phyloP scores from a whole-genome alignment of 2,329 filamentous ascomycete species.

The Thielaviopsis musarum region DNA sequence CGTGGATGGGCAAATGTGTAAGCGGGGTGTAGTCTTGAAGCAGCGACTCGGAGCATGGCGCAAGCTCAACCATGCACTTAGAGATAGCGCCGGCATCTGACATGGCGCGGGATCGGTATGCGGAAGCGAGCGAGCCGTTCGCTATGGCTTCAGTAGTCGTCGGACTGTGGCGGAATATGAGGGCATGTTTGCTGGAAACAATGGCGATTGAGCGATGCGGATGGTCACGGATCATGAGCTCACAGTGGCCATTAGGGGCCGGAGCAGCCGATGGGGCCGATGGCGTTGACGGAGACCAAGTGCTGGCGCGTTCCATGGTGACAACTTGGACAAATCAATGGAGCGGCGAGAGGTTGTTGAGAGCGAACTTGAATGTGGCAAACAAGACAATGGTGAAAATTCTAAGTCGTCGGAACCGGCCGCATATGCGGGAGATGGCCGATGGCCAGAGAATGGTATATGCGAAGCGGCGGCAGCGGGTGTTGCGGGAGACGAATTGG shows the following conservation, averaged over 20 bases:
- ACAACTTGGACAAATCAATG: neutral
- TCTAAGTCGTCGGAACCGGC: neutral
- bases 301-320: conserved; percentile 12
- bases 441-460: neutral
- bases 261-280: conserved; percentile 19
- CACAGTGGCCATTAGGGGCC: conserved; percentile 46
- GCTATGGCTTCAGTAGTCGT: conserved; percentile 41
- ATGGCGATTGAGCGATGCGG: conserved; percentile 80
- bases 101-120: conserved; percentile 26
- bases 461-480: neutral
- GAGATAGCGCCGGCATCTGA: conserved; percentile 28
- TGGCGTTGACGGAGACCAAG: conserved; percentile 8
- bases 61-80: conserved; percentile 81
- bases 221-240: conserved; percentile 70
- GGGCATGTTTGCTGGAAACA: conserved; percentile 58
- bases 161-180: conserved; percentile 68
- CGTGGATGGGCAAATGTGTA: conserved; percentile 57
- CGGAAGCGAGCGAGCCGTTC: conserved; percentile 41
- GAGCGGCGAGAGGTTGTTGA: neutral
- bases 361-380: neutral
- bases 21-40: conserved; percentile 63
- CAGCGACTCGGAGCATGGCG: conserved; percentile 44
- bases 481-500: neutral
- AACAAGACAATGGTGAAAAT: neutral
- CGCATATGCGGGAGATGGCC: neutral